A percentile compares a stretch with the other conserved stretches of the same genome.
Evolutionary conservation across 176 grass and related monocot genomes (phyloP).

Genomic region (Miscanthus lutarioriparius): DNA sequence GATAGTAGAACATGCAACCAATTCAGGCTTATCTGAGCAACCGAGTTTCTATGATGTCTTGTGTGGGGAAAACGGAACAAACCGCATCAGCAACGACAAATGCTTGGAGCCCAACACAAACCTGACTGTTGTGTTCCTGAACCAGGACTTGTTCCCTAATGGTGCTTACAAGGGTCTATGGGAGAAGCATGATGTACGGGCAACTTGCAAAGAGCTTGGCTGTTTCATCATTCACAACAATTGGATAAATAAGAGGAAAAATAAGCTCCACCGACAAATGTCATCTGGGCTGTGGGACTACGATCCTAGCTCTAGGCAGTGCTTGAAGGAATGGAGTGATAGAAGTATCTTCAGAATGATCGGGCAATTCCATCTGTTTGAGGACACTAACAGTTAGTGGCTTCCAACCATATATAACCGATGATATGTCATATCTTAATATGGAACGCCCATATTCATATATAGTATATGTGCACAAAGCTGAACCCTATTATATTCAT

Average conservation of each 20-base stretch:
- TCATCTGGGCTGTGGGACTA: constrained; percentile 74
- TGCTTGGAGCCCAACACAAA: constrained; percentile 67
- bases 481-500: too few relatives aligned
- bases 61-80: constrained; percentile 63
- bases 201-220: constrained; percentile 46
- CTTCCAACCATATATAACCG: not conserved
- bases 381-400: not conserved
- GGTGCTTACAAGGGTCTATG: constrained; percentile 78
- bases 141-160: constrained; percentile 67
- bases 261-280: constrained; percentile 67
- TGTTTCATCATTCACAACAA: constrained; percentile 88
- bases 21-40: constrained; percentile 73
- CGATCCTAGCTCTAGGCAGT: constrained; percentile 69
- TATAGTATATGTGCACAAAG: too few relatives aligned
- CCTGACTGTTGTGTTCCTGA: constrained; percentile 62
- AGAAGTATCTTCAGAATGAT: not conserved
- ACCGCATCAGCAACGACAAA: constrained; percentile 45
- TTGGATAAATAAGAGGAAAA: constrained; percentile 75
- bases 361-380: not conserved
- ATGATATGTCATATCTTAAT: not conserved
- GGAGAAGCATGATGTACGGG: constrained; percentile 47
- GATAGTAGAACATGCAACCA: constrained; percentile 66
- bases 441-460: not conserved
- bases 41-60: constrained; percentile 91
- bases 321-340: constrained; percentile 60